Conservation (phyloP, 257 asterid genomes). For the Solanum ossicruentum region DNA sequence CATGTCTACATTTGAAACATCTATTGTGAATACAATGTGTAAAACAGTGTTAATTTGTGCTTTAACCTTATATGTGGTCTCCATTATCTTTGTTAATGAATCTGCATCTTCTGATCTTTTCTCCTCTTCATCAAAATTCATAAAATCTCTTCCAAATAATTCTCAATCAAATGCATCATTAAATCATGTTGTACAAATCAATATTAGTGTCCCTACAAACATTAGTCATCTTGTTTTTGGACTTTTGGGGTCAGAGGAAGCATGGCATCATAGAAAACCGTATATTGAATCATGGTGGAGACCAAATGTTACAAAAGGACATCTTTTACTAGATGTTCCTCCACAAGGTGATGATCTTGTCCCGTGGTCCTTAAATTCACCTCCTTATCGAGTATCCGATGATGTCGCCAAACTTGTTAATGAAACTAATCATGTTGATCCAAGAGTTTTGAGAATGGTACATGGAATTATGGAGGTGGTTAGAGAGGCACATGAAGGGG, state of each 20-base stretch:
- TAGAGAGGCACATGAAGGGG: slow-evolving; percentile 3
- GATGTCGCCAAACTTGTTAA: neutral
- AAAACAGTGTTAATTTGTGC: neutral
- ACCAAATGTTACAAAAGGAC: slow-evolving; percentile 8
- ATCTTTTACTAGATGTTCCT: slow-evolving; percentile 8
- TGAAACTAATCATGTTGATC: neutral
- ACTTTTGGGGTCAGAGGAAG: slow-evolving; percentile 14
- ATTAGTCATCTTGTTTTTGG: slow-evolving; percentile 14
- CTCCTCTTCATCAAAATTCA: neutral
- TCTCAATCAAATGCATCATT: neutral
- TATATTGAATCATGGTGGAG: slow-evolving; percentile 28
- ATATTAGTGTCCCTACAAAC: neutral
- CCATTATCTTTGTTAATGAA: neutral
- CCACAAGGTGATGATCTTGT: slow-evolving; percentile 5
- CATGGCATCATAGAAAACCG: slow-evolving; percentile 7
- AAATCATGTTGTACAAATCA: neutral
- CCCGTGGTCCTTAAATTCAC: slow-evolving; percentile 18
- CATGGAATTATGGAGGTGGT: slow-evolving; percentile 21
- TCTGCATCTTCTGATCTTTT: neutral
- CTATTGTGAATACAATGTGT: neutral
- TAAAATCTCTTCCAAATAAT: neutral
- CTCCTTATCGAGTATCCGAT: slow-evolving; percentile 7
- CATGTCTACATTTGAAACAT: neutral
- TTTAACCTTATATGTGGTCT: neutral
- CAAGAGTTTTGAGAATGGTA: slow-evolving; percentile 10